Percentiles rank a stretch among this genome's conserved stretches.
Evolutionary conservation across 2,329 filamentous ascomycete species (phyloP).

Genomic region (Trichoderma sp.): DNA sequence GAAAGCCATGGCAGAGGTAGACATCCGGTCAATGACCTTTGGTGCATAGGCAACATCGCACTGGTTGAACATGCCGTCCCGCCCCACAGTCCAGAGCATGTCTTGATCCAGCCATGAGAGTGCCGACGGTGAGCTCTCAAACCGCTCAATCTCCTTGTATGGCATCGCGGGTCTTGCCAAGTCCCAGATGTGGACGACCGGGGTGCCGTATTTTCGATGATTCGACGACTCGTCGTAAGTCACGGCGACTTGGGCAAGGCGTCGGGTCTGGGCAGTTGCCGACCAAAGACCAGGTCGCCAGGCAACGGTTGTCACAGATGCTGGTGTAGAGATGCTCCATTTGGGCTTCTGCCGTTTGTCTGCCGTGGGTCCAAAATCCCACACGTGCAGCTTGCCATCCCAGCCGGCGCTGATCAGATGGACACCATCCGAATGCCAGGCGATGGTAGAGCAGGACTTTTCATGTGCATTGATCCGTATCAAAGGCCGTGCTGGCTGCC

Average conservation of each 20-base stretch:
- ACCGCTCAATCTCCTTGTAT: conserved; percentile 62
- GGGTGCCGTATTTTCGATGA: conserved; percentile 52
- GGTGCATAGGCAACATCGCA: conserved; percentile 63
- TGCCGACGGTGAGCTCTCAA: conserved; percentile 54
- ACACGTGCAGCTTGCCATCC: conserved; percentile 61
- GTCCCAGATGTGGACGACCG: conserved; percentile 64
- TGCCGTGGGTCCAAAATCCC: conserved; percentile 59
- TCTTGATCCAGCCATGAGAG: conserved; percentile 64
- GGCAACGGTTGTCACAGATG: conserved; percentile 55
- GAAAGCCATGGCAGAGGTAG: conserved; percentile 59
- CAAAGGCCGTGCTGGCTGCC: conserved; percentile 51
- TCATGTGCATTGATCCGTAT: conserved; percentile 61
- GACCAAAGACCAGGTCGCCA: conserved; percentile 66
- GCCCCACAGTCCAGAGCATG: conserved; percentile 63
- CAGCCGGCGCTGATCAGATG: conserved; percentile 61
- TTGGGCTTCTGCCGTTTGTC: conserved; percentile 64
- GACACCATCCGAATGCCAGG: conserved; percentile 67
- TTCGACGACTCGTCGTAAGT: conserved; percentile 57
- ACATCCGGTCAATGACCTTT: conserved; percentile 59
- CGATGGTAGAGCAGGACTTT: conserved; percentile 56
- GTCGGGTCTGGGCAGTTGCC: conserved; percentile 56
- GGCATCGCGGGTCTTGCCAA: conserved; percentile 64
- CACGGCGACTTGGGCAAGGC: conserved; percentile 60
- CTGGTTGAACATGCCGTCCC: conserved; percentile 60
- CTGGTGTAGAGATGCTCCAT: conserved; percentile 58